Conservation (phyloP, 73 alveolate species). For the Blepharisma japonicum region DNA sequence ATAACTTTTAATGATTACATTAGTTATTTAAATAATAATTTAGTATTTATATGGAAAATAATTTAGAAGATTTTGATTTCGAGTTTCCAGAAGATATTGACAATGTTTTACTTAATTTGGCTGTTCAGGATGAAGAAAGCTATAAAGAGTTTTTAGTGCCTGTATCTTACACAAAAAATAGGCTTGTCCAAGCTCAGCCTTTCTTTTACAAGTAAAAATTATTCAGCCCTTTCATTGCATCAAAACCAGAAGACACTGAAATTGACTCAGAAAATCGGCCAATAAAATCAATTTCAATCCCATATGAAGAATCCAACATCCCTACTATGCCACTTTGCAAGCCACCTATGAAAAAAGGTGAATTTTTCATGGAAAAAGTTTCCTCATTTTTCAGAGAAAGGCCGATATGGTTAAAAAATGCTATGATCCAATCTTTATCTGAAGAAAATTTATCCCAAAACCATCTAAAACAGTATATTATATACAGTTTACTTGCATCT, state of each 20-base stretch:
- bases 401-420: conserved; percentile 17
- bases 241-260: not conserved
- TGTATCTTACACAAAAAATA: not conserved
- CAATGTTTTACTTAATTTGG: not conserved
- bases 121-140: not conserved
- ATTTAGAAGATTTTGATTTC: not conserved
- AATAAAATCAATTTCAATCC: conserved; percentile 22
- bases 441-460: conserved; percentile 13
- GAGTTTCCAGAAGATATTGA: conserved; percentile 5
- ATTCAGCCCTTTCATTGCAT: not conserved
- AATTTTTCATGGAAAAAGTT: not conserved
- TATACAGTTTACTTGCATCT: not conserved
- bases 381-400: not conserved
- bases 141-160: not conserved
- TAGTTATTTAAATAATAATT: too few species aligned
- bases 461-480: conserved; percentile 19
- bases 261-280: not conserved
- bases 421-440: not conserved
- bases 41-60: not conserved
- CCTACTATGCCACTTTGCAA: conserved; percentile 2
- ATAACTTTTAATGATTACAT: too few species aligned
- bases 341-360: not conserved
- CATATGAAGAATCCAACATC: conserved; percentile 11
- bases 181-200: not conserved
- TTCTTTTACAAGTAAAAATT: conserved; percentile 13